Conservation (phyloP, 2,329 filamentous ascomycete genomes). For the Parascedosporium putredinis region DNA sequence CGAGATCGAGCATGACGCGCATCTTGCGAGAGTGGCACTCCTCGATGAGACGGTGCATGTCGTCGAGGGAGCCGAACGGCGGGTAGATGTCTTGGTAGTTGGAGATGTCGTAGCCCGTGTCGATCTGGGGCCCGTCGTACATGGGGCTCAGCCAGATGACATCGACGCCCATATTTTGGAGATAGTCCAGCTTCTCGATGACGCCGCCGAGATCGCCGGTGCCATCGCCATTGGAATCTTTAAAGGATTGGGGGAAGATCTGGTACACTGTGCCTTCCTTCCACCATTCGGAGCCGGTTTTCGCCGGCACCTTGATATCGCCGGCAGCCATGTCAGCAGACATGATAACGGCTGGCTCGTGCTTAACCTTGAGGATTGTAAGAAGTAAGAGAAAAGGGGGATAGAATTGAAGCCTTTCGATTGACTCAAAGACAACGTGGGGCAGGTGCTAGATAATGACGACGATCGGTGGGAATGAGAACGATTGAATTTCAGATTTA, state of each 20-base stretch:
- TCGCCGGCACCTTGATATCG: not conserved
- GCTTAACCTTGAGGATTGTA: too few species aligned
- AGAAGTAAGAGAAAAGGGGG: too few species aligned
- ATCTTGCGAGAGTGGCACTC: slow-evolving; percentile 52
- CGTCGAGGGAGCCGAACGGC: slow-evolving; percentile 55
- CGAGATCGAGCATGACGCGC: slow-evolving; percentile 62
- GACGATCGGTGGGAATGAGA: not conserved
- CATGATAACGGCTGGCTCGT: too few species aligned
- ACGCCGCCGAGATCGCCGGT: slow-evolving; percentile 46
- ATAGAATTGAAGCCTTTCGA: too few species aligned
- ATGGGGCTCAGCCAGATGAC: slow-evolving; percentile 45
- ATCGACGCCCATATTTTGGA: slow-evolving; percentile 44
- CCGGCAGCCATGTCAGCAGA: not conserved
- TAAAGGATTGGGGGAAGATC: slow-evolving; percentile 50
- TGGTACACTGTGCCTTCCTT: slow-evolving; percentile 51
- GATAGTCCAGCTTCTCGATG: slow-evolving; percentile 44
- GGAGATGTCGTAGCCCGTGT: slow-evolving; percentile 63
- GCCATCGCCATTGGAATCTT: slow-evolving; percentile 46
- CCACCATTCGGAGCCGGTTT: slow-evolving; percentile 34
- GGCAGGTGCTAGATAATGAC: not conserved
- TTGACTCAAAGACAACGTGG: too few species aligned
- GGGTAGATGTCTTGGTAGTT: slow-evolving; percentile 58
- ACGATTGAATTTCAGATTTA: not conserved
- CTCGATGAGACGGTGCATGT: slow-evolving; percentile 54
- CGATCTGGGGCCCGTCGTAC: slow-evolving; percentile 45